Conservation (phyloP, 202 grass and related monocot species). For the Zoysia matrella region DNA sequence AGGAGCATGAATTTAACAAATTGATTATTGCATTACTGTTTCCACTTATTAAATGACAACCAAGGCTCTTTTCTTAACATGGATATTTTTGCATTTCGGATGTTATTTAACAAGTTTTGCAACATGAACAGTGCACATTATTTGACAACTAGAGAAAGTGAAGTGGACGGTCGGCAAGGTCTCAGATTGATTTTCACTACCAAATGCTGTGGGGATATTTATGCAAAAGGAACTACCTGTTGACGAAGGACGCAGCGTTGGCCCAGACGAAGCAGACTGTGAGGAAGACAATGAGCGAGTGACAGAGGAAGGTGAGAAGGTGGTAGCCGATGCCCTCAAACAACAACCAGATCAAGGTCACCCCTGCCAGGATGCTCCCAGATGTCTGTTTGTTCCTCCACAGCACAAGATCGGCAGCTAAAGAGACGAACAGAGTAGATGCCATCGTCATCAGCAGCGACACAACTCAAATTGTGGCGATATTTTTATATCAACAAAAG, state of each 20-base stretch:
- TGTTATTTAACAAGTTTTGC: not conserved
- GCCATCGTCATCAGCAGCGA: not conserved
- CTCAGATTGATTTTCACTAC: not conserved
- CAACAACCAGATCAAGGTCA: slow-evolving; percentile 83
- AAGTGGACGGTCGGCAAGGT: not conserved
- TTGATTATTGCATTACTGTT: not conserved
- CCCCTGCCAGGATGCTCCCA: slow-evolving; percentile 67
- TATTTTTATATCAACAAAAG: not conserved
- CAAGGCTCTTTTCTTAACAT: not conserved
- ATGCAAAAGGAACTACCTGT: slow-evolving; percentile 45
- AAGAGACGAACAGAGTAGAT: not conserved
- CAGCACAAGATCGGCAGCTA: slow-evolving; percentile 82
- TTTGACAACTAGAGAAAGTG: not conserved
- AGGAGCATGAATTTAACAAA: not conserved
- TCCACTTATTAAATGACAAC: not conserved
- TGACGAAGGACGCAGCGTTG: slow-evolving; percentile 66
- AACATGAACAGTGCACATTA: not conserved
- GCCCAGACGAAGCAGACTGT: slow-evolving; percentile 69
- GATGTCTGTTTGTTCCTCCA: slow-evolving; percentile 85
- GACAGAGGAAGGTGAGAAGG: slow-evolving; percentile 76
- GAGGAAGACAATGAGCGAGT: slow-evolving; percentile 68
- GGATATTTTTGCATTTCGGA: not conserved
- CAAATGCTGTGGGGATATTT: not conserved
- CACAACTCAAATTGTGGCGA: not conserved
- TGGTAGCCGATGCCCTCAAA: slow-evolving; percentile 91